Evolutionary conservation across 495 filamentous ascomycete species (phyloP).

Genomic region (Bombardia bombarda): DNA sequence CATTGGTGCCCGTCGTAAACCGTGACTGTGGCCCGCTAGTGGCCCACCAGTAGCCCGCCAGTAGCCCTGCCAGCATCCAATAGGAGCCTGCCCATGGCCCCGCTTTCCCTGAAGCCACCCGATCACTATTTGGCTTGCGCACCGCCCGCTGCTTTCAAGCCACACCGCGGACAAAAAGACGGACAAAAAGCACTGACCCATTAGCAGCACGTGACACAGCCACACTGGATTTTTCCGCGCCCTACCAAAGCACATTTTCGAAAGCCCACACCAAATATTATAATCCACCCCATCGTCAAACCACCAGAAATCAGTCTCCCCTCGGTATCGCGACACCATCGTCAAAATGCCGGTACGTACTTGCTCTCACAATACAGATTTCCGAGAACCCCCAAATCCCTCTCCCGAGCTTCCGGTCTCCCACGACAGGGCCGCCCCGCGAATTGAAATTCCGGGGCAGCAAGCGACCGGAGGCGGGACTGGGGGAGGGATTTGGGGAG

Average conservation of each 20-base stretch:
- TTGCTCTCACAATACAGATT: no score
- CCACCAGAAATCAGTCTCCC: conserved; percentile 29
- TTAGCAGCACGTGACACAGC: conserved; percentile 23
- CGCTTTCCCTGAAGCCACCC: no score
- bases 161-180: conserved; percentile 10
- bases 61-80: no score
- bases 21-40: no score
- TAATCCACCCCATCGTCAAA: conserved; percentile 26
- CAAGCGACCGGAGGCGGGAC: not conserved
- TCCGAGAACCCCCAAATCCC: not conserved
- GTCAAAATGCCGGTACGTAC: conserved; percentile 79
- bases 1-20: no score
- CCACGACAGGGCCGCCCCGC: not conserved
- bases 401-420: not conserved
- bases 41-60: no score
- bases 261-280: conserved; percentile 34
- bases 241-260: conserved; percentile 21
- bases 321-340: conserved; percentile 40
- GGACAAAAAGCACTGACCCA: not conserved
- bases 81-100: no score
- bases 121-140: no score
- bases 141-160: conserved; percentile 5
- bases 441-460: not conserved
- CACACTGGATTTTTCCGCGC: conserved; percentile 16
- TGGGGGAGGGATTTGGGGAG: not conserved